Conservation (phyloP, 768 basidiomycete genomes). For the Gymnopilus dilepis region DNA sequence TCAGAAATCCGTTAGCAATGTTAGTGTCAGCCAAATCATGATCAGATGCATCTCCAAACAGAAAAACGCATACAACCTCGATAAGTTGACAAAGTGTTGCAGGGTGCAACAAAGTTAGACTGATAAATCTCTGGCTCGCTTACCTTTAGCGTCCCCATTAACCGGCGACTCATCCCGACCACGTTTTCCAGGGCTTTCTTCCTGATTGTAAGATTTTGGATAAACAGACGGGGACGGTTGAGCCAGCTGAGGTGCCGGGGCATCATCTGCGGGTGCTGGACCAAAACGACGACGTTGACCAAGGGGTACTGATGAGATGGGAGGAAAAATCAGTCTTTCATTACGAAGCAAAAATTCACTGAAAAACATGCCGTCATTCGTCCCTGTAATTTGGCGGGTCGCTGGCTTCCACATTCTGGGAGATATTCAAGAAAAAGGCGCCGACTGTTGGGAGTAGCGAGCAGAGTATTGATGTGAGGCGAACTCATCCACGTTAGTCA, state of each 20-base stretch:
- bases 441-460: slow-evolving; percentile 28
- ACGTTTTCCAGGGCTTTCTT: slow-evolving; percentile 62
- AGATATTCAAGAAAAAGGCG: slow-evolving; percentile 42
- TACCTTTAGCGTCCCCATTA: slow-evolving; percentile 73
- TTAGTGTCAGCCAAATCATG: slow-evolving; percentile 36
- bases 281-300: slow-evolving; percentile 92
- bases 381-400: slow-evolving; percentile 88
- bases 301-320: slow-evolving; percentile 65
- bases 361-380: slow-evolving; percentile 82
- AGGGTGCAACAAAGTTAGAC: slow-evolving; percentile 27
- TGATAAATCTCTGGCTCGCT: slow-evolving; percentile 45
- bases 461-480: slow-evolving; percentile 5
- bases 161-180: slow-evolving; percentile 72
- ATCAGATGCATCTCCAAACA: slow-evolving; percentile 36
- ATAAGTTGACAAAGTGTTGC: slow-evolving; percentile 40
- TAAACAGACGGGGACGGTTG: slow-evolving; percentile 89
- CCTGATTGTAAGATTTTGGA: slow-evolving; percentile 66
- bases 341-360: slow-evolving; percentile 14
- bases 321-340: slow-evolving; percentile 17
- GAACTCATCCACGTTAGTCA: slow-evolving; percentile 16
- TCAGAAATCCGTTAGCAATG: slow-evolving; percentile 63
- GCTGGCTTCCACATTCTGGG: slow-evolving; percentile 84
- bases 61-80: slow-evolving; percentile 31
- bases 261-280: slow-evolving; percentile 82
- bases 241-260: slow-evolving; percentile 81